Base-by-base conservation (phyloP, 306 rosid species). In the Chamaecrista fasciculata region DNA sequence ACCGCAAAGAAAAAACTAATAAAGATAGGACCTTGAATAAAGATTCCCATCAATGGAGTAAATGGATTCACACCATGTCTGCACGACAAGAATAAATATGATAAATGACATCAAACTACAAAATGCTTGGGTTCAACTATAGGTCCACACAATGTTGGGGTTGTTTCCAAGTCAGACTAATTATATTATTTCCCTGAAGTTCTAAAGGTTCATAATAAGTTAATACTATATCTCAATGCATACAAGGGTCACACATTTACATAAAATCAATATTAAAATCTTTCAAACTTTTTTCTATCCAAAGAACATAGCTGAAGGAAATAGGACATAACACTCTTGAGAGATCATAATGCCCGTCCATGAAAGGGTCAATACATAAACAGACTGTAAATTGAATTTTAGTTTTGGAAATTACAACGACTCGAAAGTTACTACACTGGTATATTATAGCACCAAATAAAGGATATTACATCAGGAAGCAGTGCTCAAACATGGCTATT, bases 1-100 rank as follows among this genome's bases (percentile, higher is more conserved):
- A 92, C 98, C 28, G 95, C 98, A 40, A 89, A 82, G 76, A 89
- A 89, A 82, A 92, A 89, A 68, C 95, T 84, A 76, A 92, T 7
- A 74, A 92, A 92, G 60, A 92, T 36, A 62, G 96, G 92, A 24
- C 88, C 95, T 77, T 84, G 89, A 52, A 92, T 78, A 44, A 92
- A 79, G 51, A 86, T 66, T 57, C 96, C 98, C 76, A 79, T 92
- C 75, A 92, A 26, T 64, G 96, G 95, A 21, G 92, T 87, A 26
- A 92, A 84, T 53, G 92, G 96, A 62, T 29, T 81, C 67, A 86
- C 92, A 47, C 96, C 96, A 79, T 82, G 68, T 75, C 96, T 92
- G 89, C 81, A 67, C 34, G 19, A 64, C 42, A 53, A 62, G 82
- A 62, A 61, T 60, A 61, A 83, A 12, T 21, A 51, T 56, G 63